Conservation (phyloP, 306 rosid genomes). For the Gastrolobium bilobum region DNA sequence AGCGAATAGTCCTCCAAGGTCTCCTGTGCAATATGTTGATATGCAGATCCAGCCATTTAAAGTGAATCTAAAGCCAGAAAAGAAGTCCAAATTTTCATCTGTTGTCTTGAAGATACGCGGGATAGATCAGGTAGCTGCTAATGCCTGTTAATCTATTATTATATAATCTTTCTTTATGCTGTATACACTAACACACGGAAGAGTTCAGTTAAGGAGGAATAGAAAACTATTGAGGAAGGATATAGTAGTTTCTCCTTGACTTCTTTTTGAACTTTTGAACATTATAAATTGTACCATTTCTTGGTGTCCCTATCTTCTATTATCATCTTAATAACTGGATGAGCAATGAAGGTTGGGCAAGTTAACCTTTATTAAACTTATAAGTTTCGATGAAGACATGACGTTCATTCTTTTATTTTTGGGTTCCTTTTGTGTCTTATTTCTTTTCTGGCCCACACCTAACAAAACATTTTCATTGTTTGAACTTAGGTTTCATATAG, state of each 20-base stretch:
- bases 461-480: constrained; percentile 16
- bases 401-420: constrained; percentile 19
- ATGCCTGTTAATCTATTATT: constrained; percentile 20
- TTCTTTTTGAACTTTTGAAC: constrained; percentile 25
- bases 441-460: constrained; percentile 15
- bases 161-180: constrained; percentile 9
- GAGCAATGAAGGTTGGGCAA: constrained; percentile 17
- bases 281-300: not conserved
- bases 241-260: constrained; percentile 27
- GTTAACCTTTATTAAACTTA: constrained; percentile 21
- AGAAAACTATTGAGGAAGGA: constrained; percentile 18
- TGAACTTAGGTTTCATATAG: constrained; percentile 18
- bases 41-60: constrained; percentile 92
- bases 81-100: constrained; percentile 92
- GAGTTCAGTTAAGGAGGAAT: not conserved
- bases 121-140: constrained; percentile 83
- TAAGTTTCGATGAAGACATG: not conserved
- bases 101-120: constrained; percentile 97
- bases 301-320: constrained; percentile 24
- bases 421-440: constrained; percentile 11
- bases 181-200: not conserved
- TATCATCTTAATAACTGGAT: constrained; percentile 33
- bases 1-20: constrained; percentile 92
- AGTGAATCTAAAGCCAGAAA: constrained; percentile 90
- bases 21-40: constrained; percentile 79